Conservation (phyloP, 2,329 filamentous ascomycete genomes). For the Penicillium sp. region DNA sequence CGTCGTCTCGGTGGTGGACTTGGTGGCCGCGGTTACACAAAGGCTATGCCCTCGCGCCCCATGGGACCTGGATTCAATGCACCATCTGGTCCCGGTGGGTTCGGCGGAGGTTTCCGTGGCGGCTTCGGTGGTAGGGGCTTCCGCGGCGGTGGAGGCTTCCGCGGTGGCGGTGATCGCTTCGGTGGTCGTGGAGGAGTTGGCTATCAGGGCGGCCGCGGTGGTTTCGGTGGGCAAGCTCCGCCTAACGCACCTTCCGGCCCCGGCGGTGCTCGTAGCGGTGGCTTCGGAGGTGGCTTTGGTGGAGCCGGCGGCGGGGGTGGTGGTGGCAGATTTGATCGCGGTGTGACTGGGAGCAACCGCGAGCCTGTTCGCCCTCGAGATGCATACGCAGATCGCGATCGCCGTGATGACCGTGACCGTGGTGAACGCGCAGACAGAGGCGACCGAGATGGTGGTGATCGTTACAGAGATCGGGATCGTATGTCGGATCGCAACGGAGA, state of each 20-base stretch:
- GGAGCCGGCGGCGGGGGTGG: conserved; percentile 7
- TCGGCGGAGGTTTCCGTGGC: conserved; percentile 50
- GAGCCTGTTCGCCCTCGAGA: conserved; percentile 71
- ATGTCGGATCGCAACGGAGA: conserved; percentile 36
- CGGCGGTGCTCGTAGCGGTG: conserved; percentile 50
- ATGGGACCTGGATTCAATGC: conserved; percentile 56
- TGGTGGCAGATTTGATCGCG: conserved; percentile 47
- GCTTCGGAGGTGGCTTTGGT: conserved; percentile 45
- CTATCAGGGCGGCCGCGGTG: conserved; percentile 53
- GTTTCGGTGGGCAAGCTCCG: conserved; percentile 44
- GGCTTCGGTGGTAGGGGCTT: conserved; percentile 50
- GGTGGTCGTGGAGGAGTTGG: conserved; percentile 49
- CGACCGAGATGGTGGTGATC: conserved; percentile 49
- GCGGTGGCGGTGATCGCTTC: conserved; percentile 45
- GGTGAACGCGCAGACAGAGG: conserved; percentile 12
- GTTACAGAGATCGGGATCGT: conserved; percentile 44
- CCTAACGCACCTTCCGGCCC: conserved; percentile 50
- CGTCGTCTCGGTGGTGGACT: conserved; percentile 86
- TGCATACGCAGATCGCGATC: conserved; percentile 47
- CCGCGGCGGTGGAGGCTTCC: conserved; percentile 41
- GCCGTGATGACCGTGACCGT: conserved; percentile 49
- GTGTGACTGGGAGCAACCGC: conserved; percentile 69
- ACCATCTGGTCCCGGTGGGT: conserved; percentile 52
- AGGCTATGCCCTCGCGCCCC: conserved; percentile 66
- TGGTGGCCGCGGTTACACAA: conserved; percentile 88